Conservation (phyloP, 225 moss, liverwort and hornwort genomes). For the Anthoceros angustus region DNA sequence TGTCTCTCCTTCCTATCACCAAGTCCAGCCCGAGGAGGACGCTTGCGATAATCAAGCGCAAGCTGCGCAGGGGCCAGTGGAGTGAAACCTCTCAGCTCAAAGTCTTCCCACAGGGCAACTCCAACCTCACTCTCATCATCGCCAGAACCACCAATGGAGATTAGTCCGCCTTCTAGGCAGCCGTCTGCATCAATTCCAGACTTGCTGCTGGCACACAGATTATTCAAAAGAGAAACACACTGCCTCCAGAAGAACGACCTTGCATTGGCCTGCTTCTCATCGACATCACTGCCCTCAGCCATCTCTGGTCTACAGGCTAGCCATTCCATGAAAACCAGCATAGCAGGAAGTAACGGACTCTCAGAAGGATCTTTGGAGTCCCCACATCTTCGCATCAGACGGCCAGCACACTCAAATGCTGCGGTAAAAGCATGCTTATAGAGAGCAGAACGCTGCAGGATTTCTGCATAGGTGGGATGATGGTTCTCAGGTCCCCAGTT, state of each 20-base stretch:
- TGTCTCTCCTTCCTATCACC: slow-evolving; percentile 50
- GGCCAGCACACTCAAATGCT: slow-evolving; percentile 86
- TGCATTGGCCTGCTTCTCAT: slow-evolving; percentile 73
- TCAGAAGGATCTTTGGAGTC: slow-evolving; percentile 52
- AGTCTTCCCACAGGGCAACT: slow-evolving; percentile 81
- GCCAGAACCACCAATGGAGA: slow-evolving; percentile 18
- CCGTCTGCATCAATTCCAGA: slow-evolving; percentile 18
- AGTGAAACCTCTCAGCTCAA: slow-evolving; percentile 81
- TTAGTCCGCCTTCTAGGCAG: slow-evolving; percentile 32
- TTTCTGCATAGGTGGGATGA: slow-evolving; percentile 88
- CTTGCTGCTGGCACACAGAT: slow-evolving; percentile 31
- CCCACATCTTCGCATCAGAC: slow-evolving; percentile 70
- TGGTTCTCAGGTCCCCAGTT: slow-evolving; percentile 73
- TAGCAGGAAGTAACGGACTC: slow-evolving; percentile 79
- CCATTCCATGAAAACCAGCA: slow-evolving; percentile 93
- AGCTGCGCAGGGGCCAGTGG: slow-evolving; percentile 81
- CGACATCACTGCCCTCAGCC: slow-evolving; percentile 75
- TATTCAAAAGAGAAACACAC: slow-evolving; percentile 54
- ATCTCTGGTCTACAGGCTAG: slow-evolving; percentile 85
- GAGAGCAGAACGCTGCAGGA: slow-evolving; percentile 83
- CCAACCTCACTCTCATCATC: slow-evolving; percentile 42
- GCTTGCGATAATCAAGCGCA: slow-evolving; percentile 60
- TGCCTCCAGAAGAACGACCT: slow-evolving; percentile 84
- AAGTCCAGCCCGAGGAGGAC: slow-evolving; percentile 35
- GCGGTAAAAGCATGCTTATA: slow-evolving; percentile 83